Percentiles rank a stretch among this genome's conserved stretches.
Evolutionary conservation across 495 filamentous ascomycete species (phyloP).

Genomic region (Podospora fimiseda): DNA sequence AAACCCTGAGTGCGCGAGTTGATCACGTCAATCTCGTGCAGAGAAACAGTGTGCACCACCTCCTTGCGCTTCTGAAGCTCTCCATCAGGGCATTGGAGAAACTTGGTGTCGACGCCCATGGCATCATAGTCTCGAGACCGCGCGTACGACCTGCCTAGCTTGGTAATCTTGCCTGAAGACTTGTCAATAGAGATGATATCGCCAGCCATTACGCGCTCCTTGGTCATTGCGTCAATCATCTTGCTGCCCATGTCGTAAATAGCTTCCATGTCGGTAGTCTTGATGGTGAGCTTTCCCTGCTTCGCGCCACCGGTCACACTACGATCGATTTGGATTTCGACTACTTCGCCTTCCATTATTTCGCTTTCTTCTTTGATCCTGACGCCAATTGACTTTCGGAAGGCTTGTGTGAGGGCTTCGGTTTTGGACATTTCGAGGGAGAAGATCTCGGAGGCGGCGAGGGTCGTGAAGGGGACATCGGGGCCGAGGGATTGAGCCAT

Average conservation of each 20-base stretch:
- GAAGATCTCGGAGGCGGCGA: slow-evolving; percentile 94
- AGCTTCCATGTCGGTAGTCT: slow-evolving; percentile 99
- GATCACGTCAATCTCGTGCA: slow-evolving; percentile 99
- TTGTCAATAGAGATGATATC: slow-evolving; percentile 99
- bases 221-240: slow-evolving; percentile 99
- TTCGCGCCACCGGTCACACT: slow-evolving; percentile 94
- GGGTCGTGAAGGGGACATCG: slow-evolving; percentile 93
- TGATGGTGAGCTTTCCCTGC: slow-evolving; percentile 98
- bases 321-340: slow-evolving; percentile 97
- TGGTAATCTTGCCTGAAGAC: slow-evolving; percentile 93
- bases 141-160: slow-evolving; percentile 87
- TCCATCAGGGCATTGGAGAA: slow-evolving; percentile 96
- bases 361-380: slow-evolving; percentile 97
- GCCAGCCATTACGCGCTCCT: slow-evolving; percentile 96
- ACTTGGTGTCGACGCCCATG: slow-evolving; percentile 97
- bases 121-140: slow-evolving; percentile 96
- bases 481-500: slow-evolving; percentile 93
- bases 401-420: slow-evolving; percentile 94
- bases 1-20: slow-evolving; percentile 97
- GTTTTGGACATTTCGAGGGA: slow-evolving; percentile 99
- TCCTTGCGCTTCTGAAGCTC: slow-evolving; percentile 97
- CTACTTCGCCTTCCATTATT: slow-evolving; percentile 97
- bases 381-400: slow-evolving; percentile 93
- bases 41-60: slow-evolving; percentile 89
- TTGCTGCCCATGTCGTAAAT: slow-evolving; percentile 99